phyloP scores from a whole-genome alignment of 345 rosid genomes.

The Laguncularia racemosa region DNA sequence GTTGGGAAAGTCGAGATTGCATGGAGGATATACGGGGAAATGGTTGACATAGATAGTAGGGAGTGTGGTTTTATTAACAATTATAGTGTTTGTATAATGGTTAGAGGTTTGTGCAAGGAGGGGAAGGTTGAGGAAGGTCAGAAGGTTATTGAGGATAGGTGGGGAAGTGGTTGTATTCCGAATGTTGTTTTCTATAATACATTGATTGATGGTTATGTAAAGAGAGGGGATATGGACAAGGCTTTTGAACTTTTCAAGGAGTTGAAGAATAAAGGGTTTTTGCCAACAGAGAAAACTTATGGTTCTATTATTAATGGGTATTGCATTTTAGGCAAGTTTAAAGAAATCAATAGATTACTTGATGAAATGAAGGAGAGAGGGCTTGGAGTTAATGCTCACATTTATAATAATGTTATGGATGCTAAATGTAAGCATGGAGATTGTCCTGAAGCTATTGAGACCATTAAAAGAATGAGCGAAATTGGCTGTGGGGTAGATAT shows the following conservation, averaged over 20 bases:
- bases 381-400: conserved; percentile 28
- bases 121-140: conserved; percentile 60
- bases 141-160: conserved; percentile 53
- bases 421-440: conserved; percentile 45
- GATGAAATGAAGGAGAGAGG: conserved; percentile 64
- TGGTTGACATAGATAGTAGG: conserved; percentile 41
- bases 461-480: conserved; percentile 40
- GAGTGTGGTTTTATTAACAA: conserved; percentile 31
- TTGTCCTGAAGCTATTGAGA: conserved; percentile 28
- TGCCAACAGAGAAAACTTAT: conserved; percentile 59
- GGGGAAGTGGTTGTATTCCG: conserved; percentile 79
- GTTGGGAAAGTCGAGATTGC: conserved; percentile 33
- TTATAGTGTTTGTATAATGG: conserved; percentile 59
- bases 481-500: conserved; percentile 61
- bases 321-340: conserved; percentile 52
- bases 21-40: conserved; percentile 49
- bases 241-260: conserved; percentile 45
- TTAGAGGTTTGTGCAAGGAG: conserved; percentile 64
- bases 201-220: conserved; percentile 65
- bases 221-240: conserved; percentile 33
- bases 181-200: conserved; percentile 72
- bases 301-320: conserved; percentile 56
- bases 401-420: conserved; percentile 51
- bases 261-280: conserved; percentile 57
- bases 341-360: conserved; percentile 45